phyloP scores from a whole-genome alignment of 2,329 filamentous ascomycete genomes.

The Aspergillus eucalypticola region DNA sequence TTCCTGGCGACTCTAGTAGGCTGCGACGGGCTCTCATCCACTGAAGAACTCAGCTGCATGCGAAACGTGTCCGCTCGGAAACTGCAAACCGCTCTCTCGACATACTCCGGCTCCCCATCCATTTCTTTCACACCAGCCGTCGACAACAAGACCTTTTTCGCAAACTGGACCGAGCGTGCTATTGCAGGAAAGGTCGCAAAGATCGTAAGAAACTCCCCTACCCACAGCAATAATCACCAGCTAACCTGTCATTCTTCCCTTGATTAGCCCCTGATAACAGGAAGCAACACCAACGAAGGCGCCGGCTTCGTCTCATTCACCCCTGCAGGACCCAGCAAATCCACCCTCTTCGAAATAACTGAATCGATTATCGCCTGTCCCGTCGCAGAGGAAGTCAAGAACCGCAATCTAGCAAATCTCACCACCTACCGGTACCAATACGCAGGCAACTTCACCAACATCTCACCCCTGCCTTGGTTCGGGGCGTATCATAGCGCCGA shows the following conservation, averaged over 20 bases:
- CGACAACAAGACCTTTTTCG: slow-evolving; percentile 7
- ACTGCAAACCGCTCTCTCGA: neutral
- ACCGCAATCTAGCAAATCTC: neutral
- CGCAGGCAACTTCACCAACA: slow-evolving; percentile 10
- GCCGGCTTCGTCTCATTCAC: slow-evolving; percentile 8
- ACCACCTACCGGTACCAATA: slow-evolving; percentile 10
- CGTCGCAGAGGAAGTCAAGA: slow-evolving; percentile 2
- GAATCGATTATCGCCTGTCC: slow-evolving; percentile 2
- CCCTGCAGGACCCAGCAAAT: neutral
- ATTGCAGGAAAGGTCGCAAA: neutral
- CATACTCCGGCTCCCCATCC: neutral
- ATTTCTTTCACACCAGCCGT: slow-evolving; percentile 5
- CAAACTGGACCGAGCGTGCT: slow-evolving; percentile 1
- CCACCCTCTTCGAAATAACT: neutral
- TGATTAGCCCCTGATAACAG: neutral
- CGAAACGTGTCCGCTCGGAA: neutral
- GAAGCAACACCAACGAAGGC: slow-evolving; percentile 13
- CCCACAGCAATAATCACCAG: neutral
- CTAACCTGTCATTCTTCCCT: neutral
- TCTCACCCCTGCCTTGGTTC: slow-evolving; percentile 8
- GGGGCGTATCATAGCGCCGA: slow-evolving; percentile 10
- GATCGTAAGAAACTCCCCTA: neutral
- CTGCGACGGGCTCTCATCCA: neutral
- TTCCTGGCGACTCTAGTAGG: neutral
- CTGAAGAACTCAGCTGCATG: slow-evolving; percentile 1